Conservation (phyloP, 108 stramenopile genomes). For the Parietichytrium sp. region DNA sequence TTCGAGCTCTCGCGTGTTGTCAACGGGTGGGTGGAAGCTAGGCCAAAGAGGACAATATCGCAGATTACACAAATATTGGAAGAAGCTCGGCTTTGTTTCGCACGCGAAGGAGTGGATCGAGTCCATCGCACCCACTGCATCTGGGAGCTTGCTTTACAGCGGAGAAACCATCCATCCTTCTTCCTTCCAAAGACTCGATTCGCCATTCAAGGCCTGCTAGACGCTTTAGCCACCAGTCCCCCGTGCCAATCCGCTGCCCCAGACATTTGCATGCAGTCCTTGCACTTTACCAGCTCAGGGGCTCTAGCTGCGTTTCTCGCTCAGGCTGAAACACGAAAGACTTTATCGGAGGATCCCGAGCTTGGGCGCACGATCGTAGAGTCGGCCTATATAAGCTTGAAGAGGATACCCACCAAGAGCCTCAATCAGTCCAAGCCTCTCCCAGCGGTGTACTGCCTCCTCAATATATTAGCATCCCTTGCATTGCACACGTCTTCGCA, state of each 20-base stretch:
- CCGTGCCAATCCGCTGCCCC: no score
- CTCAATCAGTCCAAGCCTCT: no score
- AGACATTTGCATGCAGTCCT: neutral
- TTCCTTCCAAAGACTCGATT: neutral
- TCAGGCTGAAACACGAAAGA: neutral
- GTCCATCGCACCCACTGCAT: neutral
- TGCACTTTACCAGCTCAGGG: neutral
- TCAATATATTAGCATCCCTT: no score
- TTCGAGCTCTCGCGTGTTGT: no score
- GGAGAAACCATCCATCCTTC: neutral
- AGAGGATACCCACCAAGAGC: neutral
- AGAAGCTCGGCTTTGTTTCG: neutral
- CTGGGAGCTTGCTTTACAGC: slow-evolving; percentile 28
- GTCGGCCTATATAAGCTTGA: neutral
- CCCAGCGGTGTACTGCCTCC: no score
- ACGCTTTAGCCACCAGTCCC: neutral
- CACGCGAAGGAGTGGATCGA: neutral
- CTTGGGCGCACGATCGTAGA: neutral
- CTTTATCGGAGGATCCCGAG: neutral
- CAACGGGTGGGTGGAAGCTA: no score
- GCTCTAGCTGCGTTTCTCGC: neutral
- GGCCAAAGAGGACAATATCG: neutral
- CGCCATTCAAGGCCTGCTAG: neutral
- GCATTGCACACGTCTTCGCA: no score
- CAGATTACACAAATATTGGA: neutral